Evolutionary conservation across 176 grass and related monocot genomes (phyloP), one percentile per base, ranked within the genome.

Genomic region (Carex scoparia): DNA sequence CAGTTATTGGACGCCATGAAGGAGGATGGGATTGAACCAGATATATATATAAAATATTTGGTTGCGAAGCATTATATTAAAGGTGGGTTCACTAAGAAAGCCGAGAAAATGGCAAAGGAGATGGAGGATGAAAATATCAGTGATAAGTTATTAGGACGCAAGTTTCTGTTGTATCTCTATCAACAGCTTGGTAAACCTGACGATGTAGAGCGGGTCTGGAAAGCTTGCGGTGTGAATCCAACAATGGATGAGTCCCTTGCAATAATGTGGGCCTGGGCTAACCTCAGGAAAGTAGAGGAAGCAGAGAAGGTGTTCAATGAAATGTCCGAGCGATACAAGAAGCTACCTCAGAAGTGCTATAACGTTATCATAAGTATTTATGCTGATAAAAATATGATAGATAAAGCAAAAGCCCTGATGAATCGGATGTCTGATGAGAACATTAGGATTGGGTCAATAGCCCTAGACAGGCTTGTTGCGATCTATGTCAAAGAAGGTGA

Each of bases 171-270:
- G 82, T 79, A 65, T 64, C 82, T 94, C 49, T 94, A 97, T 90
- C 85, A 88, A 11, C 70, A 54, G 28, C 90, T 97, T 84, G 82
- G 88, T 35, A 92, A 69, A 60, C 84, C 78, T 82, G 85, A 86
- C 71, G 83, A 92, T 70, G 90, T 97, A 42, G 86, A 54, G n/a
- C 93, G 90, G 75, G 85, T 94, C 65, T 94, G 94, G 94, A 84
- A 90, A 46, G 54, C 58, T 54, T 92, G 92, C 65, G 32, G 30
- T 19, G 23, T 61, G 11, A 73, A 85, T n/a, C 91, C 88, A 27
- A 85, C 42, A 1, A 35, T 92, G 42, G 82, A 87, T 0, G 91
- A 97, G 31, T 89, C 33, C 65, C 72, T 89, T 67, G 84, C 91
- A 88, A 90, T 84, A 61, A 94, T 97, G 38, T 66, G 69, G 86